phyloP scores from a whole-genome alignment of 164 flowering plant genomes.

The Berberis thunbergii region DNA sequence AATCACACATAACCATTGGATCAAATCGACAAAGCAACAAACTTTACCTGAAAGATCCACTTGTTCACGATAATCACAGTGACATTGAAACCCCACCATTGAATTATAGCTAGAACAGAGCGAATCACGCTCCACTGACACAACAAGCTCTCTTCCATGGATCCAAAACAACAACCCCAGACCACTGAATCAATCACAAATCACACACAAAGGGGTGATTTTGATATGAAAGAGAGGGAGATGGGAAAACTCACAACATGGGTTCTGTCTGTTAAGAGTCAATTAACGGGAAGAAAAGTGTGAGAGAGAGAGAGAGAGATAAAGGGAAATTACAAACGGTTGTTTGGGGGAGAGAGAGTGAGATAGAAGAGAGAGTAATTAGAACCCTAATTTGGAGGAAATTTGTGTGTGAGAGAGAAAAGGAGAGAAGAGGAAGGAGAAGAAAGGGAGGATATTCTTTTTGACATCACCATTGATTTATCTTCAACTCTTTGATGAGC shows the following conservation, averaged over 20 bases:
- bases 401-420: background rate
- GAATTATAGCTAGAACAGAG: slow-evolving; percentile 75
- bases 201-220: too few species aligned
- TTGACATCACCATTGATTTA: too few species aligned
- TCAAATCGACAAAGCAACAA: background rate
- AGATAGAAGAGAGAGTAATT: slow-evolving; percentile 1
- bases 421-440: background rate
- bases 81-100: slow-evolving; percentile 98
- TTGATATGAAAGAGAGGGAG: too few species aligned
- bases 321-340: background rate
- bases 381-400: background rate
- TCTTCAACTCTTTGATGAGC: background rate
- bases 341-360: background rate
- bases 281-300: too few species aligned
- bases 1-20: background rate
- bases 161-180: background rate
- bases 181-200: background rate
- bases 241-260: too few species aligned
- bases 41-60: slow-evolving; percentile 96
- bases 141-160: slow-evolving; percentile 65
- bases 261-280: too few species aligned
- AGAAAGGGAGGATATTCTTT: too few species aligned
- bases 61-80: slow-evolving; percentile 96
- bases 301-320: background rate
- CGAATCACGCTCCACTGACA: slow-evolving; percentile 68